Base-by-base conservation (phyloP, 495 filamentous ascomycete genomes). In the Tuber melanosporum region DNA sequence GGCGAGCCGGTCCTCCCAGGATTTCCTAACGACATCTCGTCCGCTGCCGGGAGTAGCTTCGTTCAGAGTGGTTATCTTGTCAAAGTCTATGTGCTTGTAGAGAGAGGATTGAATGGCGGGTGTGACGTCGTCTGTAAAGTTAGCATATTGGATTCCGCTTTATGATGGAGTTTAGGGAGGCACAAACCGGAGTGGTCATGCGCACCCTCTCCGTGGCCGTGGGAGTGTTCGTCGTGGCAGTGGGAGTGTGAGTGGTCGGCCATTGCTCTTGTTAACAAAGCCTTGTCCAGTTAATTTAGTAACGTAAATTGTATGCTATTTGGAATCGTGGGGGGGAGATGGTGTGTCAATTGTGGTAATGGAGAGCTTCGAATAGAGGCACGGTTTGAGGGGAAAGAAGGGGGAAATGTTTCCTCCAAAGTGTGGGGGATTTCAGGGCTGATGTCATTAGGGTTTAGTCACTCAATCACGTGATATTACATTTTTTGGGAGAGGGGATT, bases 51-150 rank as follows among this genome's bases (percentile, higher is more conserved):
- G 85, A 10, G 84, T 84, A 0, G 88, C 85, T 85, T 98, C 96
- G 83, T 98, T 99, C 73, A 97, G 84, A 0, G 95, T 94, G n/a
- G 83, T 88, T 79, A 98, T 91, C 19, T 89, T 88, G 85, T 93
- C 91, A 84, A 98, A 98, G 75, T 94, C 88, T 81, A 99, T 95
- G 83, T 97, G 91, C 70, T 92, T 89, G 85, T 97, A 98, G 19
- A 99, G 88, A 46, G 93, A 91, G 75, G 89, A 91, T 85, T 98
- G 94, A 46, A 96, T 85, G 4, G 94, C 94, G 1, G 95, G 94
- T 8, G 92, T 92, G 81, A 96, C 89, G 84, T 99, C 96, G 85
- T 98, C 94, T 91, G 89, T 84, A 96, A 93, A n/a, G 36, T 75
- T 71, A 72, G 42, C 14, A 15, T 42, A 41, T 78, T 71, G 36